These are phyloP conservation scores for Aspergillus intermedius DNA, from an alignment of 2,329 filamentous ascomycete species.

Conservation along the genomic window DNA sequence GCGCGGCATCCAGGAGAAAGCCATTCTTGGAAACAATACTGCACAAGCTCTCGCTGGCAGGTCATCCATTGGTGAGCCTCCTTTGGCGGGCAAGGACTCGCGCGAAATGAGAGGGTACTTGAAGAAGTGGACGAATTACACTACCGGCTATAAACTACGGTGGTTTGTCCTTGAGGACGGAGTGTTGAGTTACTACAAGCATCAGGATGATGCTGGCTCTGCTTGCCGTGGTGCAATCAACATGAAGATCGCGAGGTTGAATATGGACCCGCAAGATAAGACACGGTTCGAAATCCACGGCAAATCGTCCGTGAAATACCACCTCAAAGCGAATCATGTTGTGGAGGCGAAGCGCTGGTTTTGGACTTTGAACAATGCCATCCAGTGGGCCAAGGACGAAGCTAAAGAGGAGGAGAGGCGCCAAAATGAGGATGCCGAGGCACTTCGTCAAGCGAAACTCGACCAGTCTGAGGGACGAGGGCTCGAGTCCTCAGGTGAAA, in stretches of 20 bases:
- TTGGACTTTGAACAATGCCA: slow-evolving; percentile 97
- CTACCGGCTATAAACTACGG: slow-evolving; percentile 88
- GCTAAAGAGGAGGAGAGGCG: slow-evolving; percentile 81
- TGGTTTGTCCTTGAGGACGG: slow-evolving; percentile 99
- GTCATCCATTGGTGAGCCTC: slow-evolving; percentile 40
- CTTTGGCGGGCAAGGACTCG: slow-evolving; percentile 71
- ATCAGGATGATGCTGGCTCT: slow-evolving; percentile 93
- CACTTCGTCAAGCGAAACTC: slow-evolving; percentile 70
- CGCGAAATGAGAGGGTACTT: slow-evolving; percentile 97
- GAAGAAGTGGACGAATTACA: slow-evolving; percentile 99
- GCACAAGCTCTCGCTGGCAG: slow-evolving; percentile 51
- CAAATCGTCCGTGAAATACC: slow-evolving; percentile 98
- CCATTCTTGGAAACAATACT: slow-evolving; percentile 71
- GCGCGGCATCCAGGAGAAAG: slow-evolving; percentile 93
- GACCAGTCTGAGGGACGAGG: slow-evolving; percentile 58
- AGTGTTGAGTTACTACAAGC: slow-evolving; percentile 97
- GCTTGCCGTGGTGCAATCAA: slow-evolving; percentile 97
- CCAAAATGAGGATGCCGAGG: slow-evolving; percentile 65
- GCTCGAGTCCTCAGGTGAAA: slow-evolving; percentile 39
- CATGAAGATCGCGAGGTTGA: slow-evolving; percentile 89
- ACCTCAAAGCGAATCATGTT: slow-evolving; percentile 93
- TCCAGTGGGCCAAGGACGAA: slow-evolving; percentile 97
- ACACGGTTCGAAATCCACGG: slow-evolving; percentile 96
- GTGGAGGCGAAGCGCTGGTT: slow-evolving; percentile 99
- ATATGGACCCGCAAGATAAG: slow-evolving; percentile 97